Evolutionary conservation across 2,329 filamentous ascomycete species (phyloP), one percentile per base, ranked within the genome.

Genomic region (Incumbomyces lentus): DNA sequence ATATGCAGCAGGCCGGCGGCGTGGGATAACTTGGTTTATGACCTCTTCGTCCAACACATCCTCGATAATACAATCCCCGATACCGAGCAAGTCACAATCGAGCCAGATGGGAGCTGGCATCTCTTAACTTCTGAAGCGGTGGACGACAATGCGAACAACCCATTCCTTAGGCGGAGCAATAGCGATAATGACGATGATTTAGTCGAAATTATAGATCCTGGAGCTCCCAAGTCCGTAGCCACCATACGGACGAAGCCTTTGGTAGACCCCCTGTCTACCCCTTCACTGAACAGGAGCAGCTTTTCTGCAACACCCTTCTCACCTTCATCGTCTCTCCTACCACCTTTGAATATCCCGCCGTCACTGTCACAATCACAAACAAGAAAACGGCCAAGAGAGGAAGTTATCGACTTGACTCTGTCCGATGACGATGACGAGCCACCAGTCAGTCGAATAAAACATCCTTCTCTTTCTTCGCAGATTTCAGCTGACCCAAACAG

Each of bases 1-100:
- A 82, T 95, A 17, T 98, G 92, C 69, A 90, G 83, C 64, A 93
- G 89, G 59, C 67, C 78, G 0, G 82, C 88, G 1, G 79, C 81
- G 0, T 98, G 86, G 63, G 84, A 90, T 42, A 81, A 78, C 40
- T 69, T 98, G 18, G 87, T 86, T 10, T 79, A 96, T 26, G 92
- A 98, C 56, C 84, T 92, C 59, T 95, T 94, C 61, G 88, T 95
- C 13, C 80, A 83, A 59, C 84, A 95, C 53, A 95, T 98, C 46
- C 68, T 98, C 19, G 72, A 77, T 47, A 80, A 76, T 30, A 95
- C 90, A 0, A 67, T 81, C 0, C 73, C 72, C 34, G 79, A 76
- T 16, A 71, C 82, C 0, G 88, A 95, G 47, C 85, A 94, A 56
- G 88, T 96, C 19, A 89, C 82, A 1, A 86, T 98, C 35, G 86